Percentiles rank a stretch among this genome's conserved stretches.
phyloP scores from a whole-genome alignment of 129 eudicot species.

The sunflower (Helianthus annuus) region HanXRQr2.0-SUNRISE NC_035439.2:143573777-143574276 shows the following conservation, averaged over 20 bases:
- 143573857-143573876: neutral
- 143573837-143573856: constrained; percentile 35
- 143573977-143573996: constrained; percentile 29
- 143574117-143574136: constrained; percentile 78
- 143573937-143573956: constrained; percentile 76
- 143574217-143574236: no score
- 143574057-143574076: constrained; percentile 72
- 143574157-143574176: no score
- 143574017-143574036: constrained; percentile 70
- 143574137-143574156: neutral
- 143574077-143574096: constrained; percentile 77
- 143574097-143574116: constrained; percentile 45
- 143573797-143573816: constrained; percentile 36
- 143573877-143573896: constrained; percentile 21
- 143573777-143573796: constrained; percentile 56
- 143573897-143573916: constrained; percentile 32
- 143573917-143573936: constrained; percentile 43
- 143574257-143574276: no score
- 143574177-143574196: no score
- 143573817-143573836: no score
- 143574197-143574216: no score
- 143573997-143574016: constrained; percentile 34
- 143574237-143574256: no score
- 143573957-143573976: constrained; percentile 51
- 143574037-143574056: constrained; percentile 61